Conservation (phyloP, 2,329 filamentous ascomycete species). For the Colletotrichum costaricense region DNA sequence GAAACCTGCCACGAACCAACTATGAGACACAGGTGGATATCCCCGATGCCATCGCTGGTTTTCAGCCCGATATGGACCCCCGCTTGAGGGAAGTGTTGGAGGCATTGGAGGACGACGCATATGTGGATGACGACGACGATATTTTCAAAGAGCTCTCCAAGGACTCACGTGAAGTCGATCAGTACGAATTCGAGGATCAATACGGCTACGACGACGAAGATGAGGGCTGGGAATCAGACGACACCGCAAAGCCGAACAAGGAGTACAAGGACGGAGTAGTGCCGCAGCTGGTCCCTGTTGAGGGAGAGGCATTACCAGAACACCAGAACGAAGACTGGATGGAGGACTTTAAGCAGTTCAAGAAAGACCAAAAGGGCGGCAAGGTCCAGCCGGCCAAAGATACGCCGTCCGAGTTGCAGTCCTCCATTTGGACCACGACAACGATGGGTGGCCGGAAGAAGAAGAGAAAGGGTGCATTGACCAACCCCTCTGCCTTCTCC, state of each 20-base stretch:
- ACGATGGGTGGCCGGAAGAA: constrained; percentile 85
- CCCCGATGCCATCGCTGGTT: constrained; percentile 90
- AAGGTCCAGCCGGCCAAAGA: constrained; percentile 48
- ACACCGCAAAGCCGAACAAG: constrained; percentile 81
- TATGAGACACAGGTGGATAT: constrained; percentile 96
- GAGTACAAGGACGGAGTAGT: constrained; percentile 63
- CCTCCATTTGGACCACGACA: constrained; percentile 79
- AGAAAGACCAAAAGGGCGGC: constrained; percentile 76
- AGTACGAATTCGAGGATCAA: constrained; percentile 80
- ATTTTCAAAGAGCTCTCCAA: constrained; percentile 81
- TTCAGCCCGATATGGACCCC: constrained; percentile 98
- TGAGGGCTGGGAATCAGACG: constrained; percentile 94
- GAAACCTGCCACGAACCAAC: constrained; percentile 79
- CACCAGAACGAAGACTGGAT: constrained; percentile 85
- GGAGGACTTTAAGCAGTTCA: constrained; percentile 93
- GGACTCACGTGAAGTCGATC: constrained; percentile 79
- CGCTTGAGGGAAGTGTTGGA: constrained; percentile 90
- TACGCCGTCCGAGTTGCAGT: constrained; percentile 73
- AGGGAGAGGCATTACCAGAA: constrained; percentile 65
- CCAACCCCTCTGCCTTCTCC: constrained; percentile 86
- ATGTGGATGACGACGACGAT: constrained; percentile 88
- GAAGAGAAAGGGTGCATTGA: constrained; percentile 95
- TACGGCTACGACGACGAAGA: constrained; percentile 71
- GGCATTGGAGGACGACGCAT: constrained; percentile 94
- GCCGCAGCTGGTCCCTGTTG: constrained; percentile 59